Evolutionary conservation across 1,284 basidiomycete species (phyloP).

Genomic region (Trichosporon asahii): DNA sequence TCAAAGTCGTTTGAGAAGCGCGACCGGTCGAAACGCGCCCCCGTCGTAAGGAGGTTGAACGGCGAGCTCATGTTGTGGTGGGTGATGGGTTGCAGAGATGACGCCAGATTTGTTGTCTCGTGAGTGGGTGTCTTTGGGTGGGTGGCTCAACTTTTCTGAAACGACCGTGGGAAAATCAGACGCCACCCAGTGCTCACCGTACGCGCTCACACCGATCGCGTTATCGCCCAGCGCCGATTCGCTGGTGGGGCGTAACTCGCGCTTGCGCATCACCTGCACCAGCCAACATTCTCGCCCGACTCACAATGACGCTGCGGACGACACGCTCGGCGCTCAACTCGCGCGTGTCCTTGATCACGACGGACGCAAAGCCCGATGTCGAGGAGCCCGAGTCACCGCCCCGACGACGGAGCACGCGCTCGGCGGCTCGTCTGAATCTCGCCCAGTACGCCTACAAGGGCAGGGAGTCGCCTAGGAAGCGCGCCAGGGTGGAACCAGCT

Average conservation of each 20-base stretch:
- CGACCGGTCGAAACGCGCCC: slow-evolving; percentile 71
- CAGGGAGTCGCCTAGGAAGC: slow-evolving; percentile 17
- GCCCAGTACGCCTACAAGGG: slow-evolving; percentile 26
- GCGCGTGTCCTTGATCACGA: slow-evolving; percentile 23
- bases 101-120: not conserved
- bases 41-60: slow-evolving; percentile 72
- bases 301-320: slow-evolving; percentile 14
- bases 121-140: not conserved
- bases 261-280: not conserved
- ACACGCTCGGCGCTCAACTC: slow-evolving; percentile 21
- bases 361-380: slow-evolving; percentile 12
- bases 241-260: not conserved
- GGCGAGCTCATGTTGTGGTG: slow-evolving; percentile 50
- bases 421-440: slow-evolving; percentile 24
- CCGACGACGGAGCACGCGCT: slow-evolving; percentile 29
- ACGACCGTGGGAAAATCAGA: slow-evolving; percentile 22
- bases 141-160: slow-evolving; percentile 20
- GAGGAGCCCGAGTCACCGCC: slow-evolving; percentile 21
- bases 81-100: not conserved
- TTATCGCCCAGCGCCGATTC: slow-evolving; percentile 6
- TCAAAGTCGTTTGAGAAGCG: slow-evolving; percentile 68
- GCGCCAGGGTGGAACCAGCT: not conserved
- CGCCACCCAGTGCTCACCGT: not conserved
- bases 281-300: not conserved
- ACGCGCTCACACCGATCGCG: not conserved